Evolutionary conservation across 2,329 filamentous ascomycete species (phyloP).

Genomic region (Alternaria conjuncta): DNA sequence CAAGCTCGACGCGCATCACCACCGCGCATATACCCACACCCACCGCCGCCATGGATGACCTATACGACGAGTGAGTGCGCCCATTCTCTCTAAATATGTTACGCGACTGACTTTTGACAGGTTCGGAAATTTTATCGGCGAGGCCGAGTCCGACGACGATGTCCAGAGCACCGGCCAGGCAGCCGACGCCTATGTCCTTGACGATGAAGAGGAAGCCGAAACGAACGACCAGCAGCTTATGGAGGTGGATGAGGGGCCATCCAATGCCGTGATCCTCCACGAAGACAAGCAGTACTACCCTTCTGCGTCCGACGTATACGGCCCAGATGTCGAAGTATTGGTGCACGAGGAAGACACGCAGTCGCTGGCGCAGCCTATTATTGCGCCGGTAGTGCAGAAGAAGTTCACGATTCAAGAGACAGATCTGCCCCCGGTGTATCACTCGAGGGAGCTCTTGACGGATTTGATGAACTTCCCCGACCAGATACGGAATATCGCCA

Average conservation of each 20-base stretch:
- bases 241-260: slow-evolving; percentile 91
- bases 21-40: slow-evolving; percentile 17
- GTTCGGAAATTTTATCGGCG: slow-evolving; percentile 98
- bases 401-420: slow-evolving; percentile 95
- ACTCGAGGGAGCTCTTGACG: slow-evolving; percentile 89
- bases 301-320: slow-evolving; percentile 95
- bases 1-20: slow-evolving; percentile 28
- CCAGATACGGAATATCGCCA: slow-evolving; percentile 88
- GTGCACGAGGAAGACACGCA: slow-evolving; percentile 98
- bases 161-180: slow-evolving; percentile 77
- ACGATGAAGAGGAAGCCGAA: slow-evolving; percentile 58
- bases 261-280: slow-evolving; percentile 95
- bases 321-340: slow-evolving; percentile 89
- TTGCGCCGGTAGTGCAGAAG: slow-evolving; percentile 90
- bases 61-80: slow-evolving; percentile 83
- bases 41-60: slow-evolving; percentile 77
- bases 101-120: slow-evolving; percentile 54
- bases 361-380: slow-evolving; percentile 87
- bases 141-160: slow-evolving; percentile 88
- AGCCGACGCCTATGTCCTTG: slow-evolving; percentile 79
- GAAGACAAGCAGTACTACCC: slow-evolving; percentile 99
- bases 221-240: slow-evolving; percentile 82
- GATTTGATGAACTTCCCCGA: slow-evolving; percentile 96
- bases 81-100: not conserved
- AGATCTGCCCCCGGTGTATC: slow-evolving; percentile 86